phyloP scores from a whole-genome alignment of 192 early-diverging fungal species.

The Physocladia obscura region DNA sequence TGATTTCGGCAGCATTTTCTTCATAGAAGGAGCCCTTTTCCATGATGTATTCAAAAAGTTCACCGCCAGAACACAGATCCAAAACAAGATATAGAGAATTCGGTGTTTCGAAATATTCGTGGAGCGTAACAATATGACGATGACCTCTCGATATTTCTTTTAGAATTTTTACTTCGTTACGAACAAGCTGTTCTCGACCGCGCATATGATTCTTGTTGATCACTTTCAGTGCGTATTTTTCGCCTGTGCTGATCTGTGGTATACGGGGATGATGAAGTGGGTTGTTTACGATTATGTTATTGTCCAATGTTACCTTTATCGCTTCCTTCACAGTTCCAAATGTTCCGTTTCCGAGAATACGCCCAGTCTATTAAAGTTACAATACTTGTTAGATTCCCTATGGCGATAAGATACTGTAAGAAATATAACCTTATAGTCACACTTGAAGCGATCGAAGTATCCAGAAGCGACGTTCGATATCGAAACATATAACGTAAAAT shows the following conservation, averaged over 20 bases:
- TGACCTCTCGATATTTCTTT: conserved; percentile 72
- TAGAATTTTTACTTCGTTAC: conserved; percentile 87
- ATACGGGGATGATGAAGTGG: not conserved
- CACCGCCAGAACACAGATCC: conserved; percentile 42
- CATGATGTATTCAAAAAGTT: conserved; percentile 41
- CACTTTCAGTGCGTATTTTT: conserved; percentile 85
- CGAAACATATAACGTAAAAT: too few relatives aligned
- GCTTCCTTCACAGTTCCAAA: conserved; percentile 54
- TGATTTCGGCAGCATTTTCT: conserved; percentile 68
- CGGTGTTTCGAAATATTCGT: conserved; percentile 29
- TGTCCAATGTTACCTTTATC: conserved; percentile 47
- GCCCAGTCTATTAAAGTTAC: conserved; percentile 53
- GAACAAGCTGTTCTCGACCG: conserved; percentile 82
- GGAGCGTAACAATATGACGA: conserved; percentile 81
- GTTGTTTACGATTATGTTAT: not conserved
- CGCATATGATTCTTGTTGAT: conserved; percentile 83
- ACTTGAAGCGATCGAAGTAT: not conserved
- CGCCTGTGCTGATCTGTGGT: conserved; percentile 56
- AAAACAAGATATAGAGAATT: conserved; percentile 48
- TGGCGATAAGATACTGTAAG: too few relatives aligned
- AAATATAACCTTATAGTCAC: conserved; percentile 24
- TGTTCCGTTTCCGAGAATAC: conserved; percentile 46
- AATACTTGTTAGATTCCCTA: too few relatives aligned
- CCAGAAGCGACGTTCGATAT: not conserved
- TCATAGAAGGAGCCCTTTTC: conserved; percentile 30